Evolutionary conservation across 78 protist species (phyloP), one percentile per base, ranked within the genome.

Genomic region (Creolimax fragrantissima): DNA sequence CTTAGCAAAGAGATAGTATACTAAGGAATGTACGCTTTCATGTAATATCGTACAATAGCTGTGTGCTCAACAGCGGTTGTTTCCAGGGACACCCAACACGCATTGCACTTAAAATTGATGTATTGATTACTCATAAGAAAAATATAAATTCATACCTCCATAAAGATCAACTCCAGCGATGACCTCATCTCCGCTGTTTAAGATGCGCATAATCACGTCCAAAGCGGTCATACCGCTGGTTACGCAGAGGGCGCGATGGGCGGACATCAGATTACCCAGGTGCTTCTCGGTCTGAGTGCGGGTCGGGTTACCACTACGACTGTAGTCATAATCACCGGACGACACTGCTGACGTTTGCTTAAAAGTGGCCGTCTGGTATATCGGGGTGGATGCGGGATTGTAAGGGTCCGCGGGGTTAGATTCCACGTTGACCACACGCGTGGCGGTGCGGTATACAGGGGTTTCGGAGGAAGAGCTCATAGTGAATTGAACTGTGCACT

Each of bases 281-380:
- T 85, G 88, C 24, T 2, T 41, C 83, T 95, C 96, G 41, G 45
- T 36, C 45, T 74, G 90, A 32, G 92, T 42, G 37, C 93, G 43
- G 39, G 97, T 95, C 3, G 97, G 97, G 88, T 95, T 95, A 35
- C 94, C 94, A 17, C 90, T 32, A 35, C 97, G 91, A 2, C 93
- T 93, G 94, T 95, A 95, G 89, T 93, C 95, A 89, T 95, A 95
- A 41, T 89, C 92, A 32, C 97, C 97, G 88, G 88, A 81, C 44
- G 85, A 89, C 3, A 58, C 85, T 11, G 95, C 90, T 3, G 90
- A 67, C 6, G 94, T 85, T 90, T 95, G 97, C 32, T 92, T 93
- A 89, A 95, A 95, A 4, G 96, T 95, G 32, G 95, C 95, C 3
- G 95, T 93, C 89, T 95, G 96, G 89, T 93, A 95, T 35, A 93